Evolutionary conservation across 805 yeast genomes (phyloP), one percentile per base, ranked within the genome.

Genomic region (Saccharomycopsis fermentans): DNA sequence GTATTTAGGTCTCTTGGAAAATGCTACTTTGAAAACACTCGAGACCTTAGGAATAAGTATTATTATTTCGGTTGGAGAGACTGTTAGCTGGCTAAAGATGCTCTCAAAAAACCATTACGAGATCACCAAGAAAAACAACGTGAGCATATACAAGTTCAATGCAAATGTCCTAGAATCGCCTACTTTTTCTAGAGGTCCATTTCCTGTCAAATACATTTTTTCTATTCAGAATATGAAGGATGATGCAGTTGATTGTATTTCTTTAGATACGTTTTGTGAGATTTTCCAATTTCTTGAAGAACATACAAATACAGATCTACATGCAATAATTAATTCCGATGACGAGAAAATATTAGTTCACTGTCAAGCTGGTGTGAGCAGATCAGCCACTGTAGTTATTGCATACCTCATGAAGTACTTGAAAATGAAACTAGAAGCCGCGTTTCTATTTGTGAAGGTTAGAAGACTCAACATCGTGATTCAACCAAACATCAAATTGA

Each of bases 341-440:
- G n/a, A 26, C 39, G 81, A 81, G 24, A 80, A 79, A 52, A 82
- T 83, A 1, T 74, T 92, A 61, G 91, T 92, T 11, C 98, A 92
- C 69, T 92, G 98, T 66, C 87, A 96, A 67, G 97, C 90, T 54
- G 98, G 98, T 0, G 98, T 92, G 3, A 88, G 96, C 0, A 75
- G 98, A 58, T 88, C 96, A 2, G 98, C 97, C 0, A 89, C 97
- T 0, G 95, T 92, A 11, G 92, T 95, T 65, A 92, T 92, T 64
- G 97, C 97, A 1, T 97, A 90, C 68, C 92, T 89, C 40, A 91
- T 92, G 96, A 80, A 81, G 64, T 72, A 96, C 47, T 71, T 87
- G 56, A 72, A 80, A 16, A 73, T 89, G 57, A 80, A 82, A 50
- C 72, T 92, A 32, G 83, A 94, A 1, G 75, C 84, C 35, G 96